phyloP scores from a whole-genome alignment of 1,284 basidiomycete species.

The Apiotrichum gamsii region DNA sequence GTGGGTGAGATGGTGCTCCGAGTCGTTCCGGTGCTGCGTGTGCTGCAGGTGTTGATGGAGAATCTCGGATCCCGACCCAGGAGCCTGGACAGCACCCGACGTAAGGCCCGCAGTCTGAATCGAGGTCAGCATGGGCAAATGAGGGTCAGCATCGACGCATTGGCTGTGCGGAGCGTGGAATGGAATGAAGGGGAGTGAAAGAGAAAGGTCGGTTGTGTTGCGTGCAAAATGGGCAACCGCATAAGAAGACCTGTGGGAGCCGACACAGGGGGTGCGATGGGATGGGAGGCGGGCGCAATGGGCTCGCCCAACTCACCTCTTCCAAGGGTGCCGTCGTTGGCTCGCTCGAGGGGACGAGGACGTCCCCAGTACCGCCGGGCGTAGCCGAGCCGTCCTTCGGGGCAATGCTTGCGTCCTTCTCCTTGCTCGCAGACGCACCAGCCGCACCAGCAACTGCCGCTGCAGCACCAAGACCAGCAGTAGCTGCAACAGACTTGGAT shows the following conservation, averaged over 20 bases:
- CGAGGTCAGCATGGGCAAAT: no score
- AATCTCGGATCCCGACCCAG: constrained; percentile 56
- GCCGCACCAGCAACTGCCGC: neutral
- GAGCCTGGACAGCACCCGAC: constrained; percentile 63
- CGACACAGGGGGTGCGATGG: no score
- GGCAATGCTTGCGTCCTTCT: neutral
- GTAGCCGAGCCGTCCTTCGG: neutral
- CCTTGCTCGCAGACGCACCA: constrained; percentile 1
- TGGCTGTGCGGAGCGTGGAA: neutral
- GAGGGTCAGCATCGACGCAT: constrained; percentile 14
- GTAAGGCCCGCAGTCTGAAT: constrained; percentile 61
- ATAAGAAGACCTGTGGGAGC: no score
- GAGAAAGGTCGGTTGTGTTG: no score
- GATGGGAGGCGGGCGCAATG: neutral
- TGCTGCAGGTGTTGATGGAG: constrained; percentile 24
- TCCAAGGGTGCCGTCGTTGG: constrained; percentile 35
- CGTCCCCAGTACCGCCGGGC: neutral
- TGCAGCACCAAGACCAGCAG: neutral
- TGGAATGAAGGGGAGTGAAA: neutral
- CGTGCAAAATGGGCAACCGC: no score
- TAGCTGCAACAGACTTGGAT: constrained; percentile 3
- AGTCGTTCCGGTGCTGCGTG: constrained; percentile 24
- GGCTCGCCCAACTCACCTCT: constrained; percentile 27
- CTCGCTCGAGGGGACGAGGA: constrained; percentile 30
- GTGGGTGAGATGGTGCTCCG: constrained; percentile 24